A percentile compares a stretch with the other conserved stretches of the same genome.
Conservation (phyloP, 2,329 filamentous ascomycete species). For the Thermomyces lanuginosus region DNA sequence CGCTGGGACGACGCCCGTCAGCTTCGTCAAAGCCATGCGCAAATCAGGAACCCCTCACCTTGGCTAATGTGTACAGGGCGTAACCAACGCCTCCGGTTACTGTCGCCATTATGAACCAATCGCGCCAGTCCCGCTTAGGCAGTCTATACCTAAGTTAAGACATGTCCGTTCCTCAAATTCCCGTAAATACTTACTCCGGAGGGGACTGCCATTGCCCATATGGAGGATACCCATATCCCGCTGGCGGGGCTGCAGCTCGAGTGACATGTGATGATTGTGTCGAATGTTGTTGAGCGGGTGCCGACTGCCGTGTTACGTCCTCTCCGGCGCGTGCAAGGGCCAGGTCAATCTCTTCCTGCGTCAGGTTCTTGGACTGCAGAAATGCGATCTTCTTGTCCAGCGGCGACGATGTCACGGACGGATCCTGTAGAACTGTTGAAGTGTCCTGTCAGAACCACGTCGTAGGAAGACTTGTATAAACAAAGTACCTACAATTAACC, state of each 20-base stretch:
- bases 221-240: slow-evolving; percentile 34
- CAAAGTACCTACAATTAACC: slow-evolving; percentile 34
- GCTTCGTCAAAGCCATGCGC: background rate
- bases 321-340: slow-evolving; percentile 62
- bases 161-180: background rate
- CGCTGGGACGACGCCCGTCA: slow-evolving; percentile 38
- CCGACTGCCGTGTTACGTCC: slow-evolving; percentile 35
- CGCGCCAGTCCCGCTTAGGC: slow-evolving; percentile 82
- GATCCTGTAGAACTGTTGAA: slow-evolving; percentile 73
- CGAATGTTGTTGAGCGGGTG: slow-evolving; percentile 33
- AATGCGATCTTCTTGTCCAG: slow-evolving; percentile 87
- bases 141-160: slow-evolving; percentile 20
- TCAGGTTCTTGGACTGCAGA: slow-evolving; percentile 89
- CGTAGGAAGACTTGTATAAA: too few species aligned
- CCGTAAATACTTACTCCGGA: slow-evolving; percentile 31
- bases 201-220: slow-evolving; percentile 39
- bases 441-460: too few species aligned
- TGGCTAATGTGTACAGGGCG: slow-evolving; percentile 72
- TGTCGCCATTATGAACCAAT: slow-evolving; percentile 99
- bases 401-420: slow-evolving; percentile 75
- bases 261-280: slow-evolving; percentile 25
- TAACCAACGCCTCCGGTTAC: slow-evolving; percentile 81
- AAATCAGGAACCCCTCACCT: slow-evolving; percentile 37
- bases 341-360: slow-evolving; percentile 80
- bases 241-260: slow-evolving; percentile 26